Conservation (phyloP, 768 basidiomycete genomes). For the Amanita fuliginea region DNA sequence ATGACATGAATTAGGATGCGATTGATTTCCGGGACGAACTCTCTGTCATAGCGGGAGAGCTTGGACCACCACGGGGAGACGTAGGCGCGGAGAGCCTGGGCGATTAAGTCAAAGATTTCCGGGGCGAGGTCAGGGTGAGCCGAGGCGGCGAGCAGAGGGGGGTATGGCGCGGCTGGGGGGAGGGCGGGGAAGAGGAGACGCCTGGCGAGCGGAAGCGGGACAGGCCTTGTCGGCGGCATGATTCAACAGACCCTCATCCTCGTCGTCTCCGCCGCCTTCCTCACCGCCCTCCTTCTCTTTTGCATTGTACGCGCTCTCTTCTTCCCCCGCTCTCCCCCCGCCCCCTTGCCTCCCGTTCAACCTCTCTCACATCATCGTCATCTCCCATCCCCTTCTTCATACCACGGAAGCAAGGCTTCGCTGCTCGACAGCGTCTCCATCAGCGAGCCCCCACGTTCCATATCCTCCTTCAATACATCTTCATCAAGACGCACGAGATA, state of each 20-base stretch:
- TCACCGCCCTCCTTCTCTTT: slow-evolving; percentile 24
- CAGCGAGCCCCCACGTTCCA: slow-evolving; percentile 10
- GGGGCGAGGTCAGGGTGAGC: slow-evolving; percentile 43
- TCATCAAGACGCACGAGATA: slow-evolving; percentile 10
- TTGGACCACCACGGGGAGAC: slow-evolving; percentile 84
- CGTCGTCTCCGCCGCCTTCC: slow-evolving; percentile 32
- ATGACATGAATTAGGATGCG: slow-evolving; percentile 45
- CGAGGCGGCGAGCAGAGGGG: slow-evolving; percentile 40
- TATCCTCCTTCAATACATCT: slow-evolving; percentile 17
- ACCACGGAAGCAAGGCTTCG: slow-evolving; percentile 22
- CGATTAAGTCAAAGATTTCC: slow-evolving; percentile 71
- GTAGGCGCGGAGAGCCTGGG: slow-evolving; percentile 67
- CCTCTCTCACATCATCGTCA: slow-evolving; percentile 50
- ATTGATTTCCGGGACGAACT: slow-evolving; percentile 66
- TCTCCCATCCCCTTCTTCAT: slow-evolving; percentile 11
- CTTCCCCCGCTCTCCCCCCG: slow-evolving; percentile 19
- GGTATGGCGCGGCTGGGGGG: slow-evolving; percentile 29
- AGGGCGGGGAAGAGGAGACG: slow-evolving; percentile 58
- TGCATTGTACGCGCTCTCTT: slow-evolving; percentile 26
- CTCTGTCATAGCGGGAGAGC: slow-evolving; percentile 74
- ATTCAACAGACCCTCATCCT: slow-evolving; percentile 36
- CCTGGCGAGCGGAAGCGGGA: slow-evolving; percentile 30
- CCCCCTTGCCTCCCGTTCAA: slow-evolving; percentile 54
- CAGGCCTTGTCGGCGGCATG: slow-evolving; percentile 14
- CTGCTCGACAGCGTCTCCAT: slow-evolving; percentile 13